Conservation (phyloP, 768 basidiomycete species). For the Dioszegia crocea region DNA sequence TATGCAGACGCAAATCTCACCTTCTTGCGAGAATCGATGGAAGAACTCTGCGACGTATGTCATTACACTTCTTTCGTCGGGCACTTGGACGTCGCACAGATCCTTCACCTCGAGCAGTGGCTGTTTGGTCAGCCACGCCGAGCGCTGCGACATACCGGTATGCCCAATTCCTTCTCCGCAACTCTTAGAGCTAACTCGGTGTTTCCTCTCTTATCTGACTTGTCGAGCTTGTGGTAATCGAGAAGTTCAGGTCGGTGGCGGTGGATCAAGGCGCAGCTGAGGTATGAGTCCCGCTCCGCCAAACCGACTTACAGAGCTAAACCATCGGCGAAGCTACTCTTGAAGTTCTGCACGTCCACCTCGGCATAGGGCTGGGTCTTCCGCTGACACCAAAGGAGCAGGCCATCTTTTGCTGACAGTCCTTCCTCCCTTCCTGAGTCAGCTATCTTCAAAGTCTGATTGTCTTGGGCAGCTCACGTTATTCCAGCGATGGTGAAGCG, state of each 20-base stretch:
- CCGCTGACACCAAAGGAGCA: slow-evolving; percentile 95
- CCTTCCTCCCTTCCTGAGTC: slow-evolving; percentile 75
- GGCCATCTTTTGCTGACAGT: slow-evolving; percentile 94
- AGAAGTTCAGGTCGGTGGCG: slow-evolving; percentile 93
- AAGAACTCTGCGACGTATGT: slow-evolving; percentile 97
- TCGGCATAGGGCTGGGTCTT: slow-evolving; percentile 84
- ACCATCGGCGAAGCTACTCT: slow-evolving; percentile 87
- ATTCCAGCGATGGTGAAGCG: slow-evolving; percentile 98
- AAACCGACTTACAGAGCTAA: slow-evolving; percentile 72
- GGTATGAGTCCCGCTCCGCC: neutral
- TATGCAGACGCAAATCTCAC: slow-evolving; percentile 55
- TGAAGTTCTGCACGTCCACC: slow-evolving; percentile 91
- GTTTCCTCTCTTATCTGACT: slow-evolving; percentile 76
- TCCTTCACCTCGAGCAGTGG: slow-evolving; percentile 96
- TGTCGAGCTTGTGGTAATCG: slow-evolving; percentile 80
- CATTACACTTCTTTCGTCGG: slow-evolving; percentile 96
- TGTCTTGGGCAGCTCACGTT: slow-evolving; percentile 58
- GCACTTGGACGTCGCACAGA: slow-evolving; percentile 76
- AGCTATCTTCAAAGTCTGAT: neutral
- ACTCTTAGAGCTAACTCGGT: slow-evolving; percentile 81
- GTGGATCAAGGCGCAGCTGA: slow-evolving; percentile 93
- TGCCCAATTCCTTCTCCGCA: slow-evolving; percentile 80
- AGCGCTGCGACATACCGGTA: slow-evolving; percentile 64
- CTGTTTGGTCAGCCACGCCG: slow-evolving; percentile 50
- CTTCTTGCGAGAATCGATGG: slow-evolving; percentile 96